These are phyloP conservation scores for Bruguiera hainesii DNA, from an alignment of 441 rosid genomes.

Conservation along the genomic window DNA sequence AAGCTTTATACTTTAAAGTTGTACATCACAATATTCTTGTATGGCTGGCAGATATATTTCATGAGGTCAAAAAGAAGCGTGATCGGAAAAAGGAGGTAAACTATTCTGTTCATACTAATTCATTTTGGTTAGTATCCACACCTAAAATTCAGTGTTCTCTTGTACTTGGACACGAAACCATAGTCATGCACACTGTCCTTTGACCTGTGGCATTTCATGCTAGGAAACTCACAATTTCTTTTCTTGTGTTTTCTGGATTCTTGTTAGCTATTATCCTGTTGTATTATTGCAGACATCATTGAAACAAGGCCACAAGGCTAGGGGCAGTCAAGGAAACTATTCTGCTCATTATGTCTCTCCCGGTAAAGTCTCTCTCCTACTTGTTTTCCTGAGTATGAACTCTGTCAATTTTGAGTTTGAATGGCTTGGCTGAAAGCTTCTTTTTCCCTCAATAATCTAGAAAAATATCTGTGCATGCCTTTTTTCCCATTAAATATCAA, in stretches of 20 bases:
- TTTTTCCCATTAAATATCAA: too few relatives aligned
- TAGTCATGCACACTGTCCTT: background rate
- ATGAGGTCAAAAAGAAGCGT: slow-evolving; percentile 72
- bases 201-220: background rate
- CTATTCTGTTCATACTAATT: background rate
- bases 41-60: slow-evolving; percentile 74
- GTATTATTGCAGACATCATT: slow-evolving; percentile 43
- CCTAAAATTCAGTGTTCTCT: background rate
- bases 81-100: slow-evolving; percentile 67
- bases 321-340: slow-evolving; percentile 55
- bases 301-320: slow-evolving; percentile 39
- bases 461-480: too few relatives aligned
- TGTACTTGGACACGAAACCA: background rate
- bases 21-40: background rate
- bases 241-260: background rate
- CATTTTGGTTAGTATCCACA: background rate
- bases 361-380: slow-evolving; percentile 27
- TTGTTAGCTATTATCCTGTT: background rate
- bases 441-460: background rate
- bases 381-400: background rate
- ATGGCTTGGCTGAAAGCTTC: background rate
- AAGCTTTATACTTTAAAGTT: background rate
- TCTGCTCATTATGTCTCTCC: slow-evolving; percentile 34
- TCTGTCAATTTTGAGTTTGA: background rate
- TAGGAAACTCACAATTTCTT: background rate